These are phyloP conservation scores for Cryphonectria parasitica DNA, from an alignment of 2,329 filamentous ascomycete species.

Conservation along the genomic window DNA sequence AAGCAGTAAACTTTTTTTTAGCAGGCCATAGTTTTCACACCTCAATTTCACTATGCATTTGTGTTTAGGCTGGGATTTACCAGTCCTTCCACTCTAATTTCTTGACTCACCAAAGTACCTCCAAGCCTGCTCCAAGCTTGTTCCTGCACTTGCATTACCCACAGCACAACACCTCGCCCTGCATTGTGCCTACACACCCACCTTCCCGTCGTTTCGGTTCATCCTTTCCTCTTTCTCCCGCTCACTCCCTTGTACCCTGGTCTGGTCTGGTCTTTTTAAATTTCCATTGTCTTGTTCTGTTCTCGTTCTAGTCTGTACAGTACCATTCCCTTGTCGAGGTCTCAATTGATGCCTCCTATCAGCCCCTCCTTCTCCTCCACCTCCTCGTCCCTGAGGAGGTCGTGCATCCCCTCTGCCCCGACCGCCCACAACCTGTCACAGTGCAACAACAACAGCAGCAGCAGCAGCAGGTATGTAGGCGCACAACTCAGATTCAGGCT, in stretches of 20 bases:
- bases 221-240: slow-evolving; percentile 4
- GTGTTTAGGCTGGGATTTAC: not conserved
- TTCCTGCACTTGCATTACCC: slow-evolving; percentile 6
- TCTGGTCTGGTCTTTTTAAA: not conserved
- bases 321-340: slow-evolving; percentile 12
- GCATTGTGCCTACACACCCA: slow-evolving; percentile 26
- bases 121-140: not conserved
- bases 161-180: slow-evolving; percentile 1
- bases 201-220: slow-evolving; percentile 12
- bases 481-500: slow-evolving; percentile 22
- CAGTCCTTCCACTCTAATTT: slow-evolving; percentile 9
- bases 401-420: slow-evolving; percentile 8
- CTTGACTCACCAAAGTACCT: not conserved
- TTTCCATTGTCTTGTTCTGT: slow-evolving; percentile 15
- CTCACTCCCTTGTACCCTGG: slow-evolving; percentile 1
- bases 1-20: not conserved
- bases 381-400: slow-evolving; percentile 20
- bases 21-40: not conserved
- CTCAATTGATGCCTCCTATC: slow-evolving; percentile 29
- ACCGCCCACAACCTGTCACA: slow-evolving; percentile 5
- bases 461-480: slow-evolving; percentile 12
- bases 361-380: slow-evolving; percentile 27
- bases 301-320: not conserved
- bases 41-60: not conserved
- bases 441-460: slow-evolving; percentile 10